Percentiles rank a stretch among this genome's conserved stretches.
Conservation (phyloP, 2,329 filamentous ascomycete genomes). For the Colletotrichum phormii region DNA sequence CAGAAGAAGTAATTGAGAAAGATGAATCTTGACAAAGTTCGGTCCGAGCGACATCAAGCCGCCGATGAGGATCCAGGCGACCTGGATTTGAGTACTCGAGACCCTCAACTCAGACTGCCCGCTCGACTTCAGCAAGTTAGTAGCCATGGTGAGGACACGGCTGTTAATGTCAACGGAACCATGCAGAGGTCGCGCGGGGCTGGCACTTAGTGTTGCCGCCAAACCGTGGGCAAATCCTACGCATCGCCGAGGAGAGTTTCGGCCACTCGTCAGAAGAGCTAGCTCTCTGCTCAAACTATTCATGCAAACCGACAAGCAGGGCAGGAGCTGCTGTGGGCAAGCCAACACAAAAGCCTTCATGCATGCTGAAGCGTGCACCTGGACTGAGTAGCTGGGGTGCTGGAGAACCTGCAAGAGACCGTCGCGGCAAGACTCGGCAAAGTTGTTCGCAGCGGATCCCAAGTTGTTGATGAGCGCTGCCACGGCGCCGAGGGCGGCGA, state of each 20-base stretch:
- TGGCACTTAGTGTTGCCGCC: conserved; percentile 90
- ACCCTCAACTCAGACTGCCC: conserved; percentile 90
- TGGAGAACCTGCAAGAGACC: conserved; percentile 89
- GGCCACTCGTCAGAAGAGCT: conserved; percentile 77
- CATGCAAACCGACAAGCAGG: conserved; percentile 94
- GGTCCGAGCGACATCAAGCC: conserved; percentile 96
- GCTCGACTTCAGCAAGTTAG: conserved; percentile 90
- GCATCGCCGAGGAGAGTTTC: conserved; percentile 85
- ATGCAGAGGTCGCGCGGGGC: conserved; percentile 87
- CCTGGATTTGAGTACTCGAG: conserved; percentile 94
- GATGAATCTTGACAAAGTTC: conserved; percentile 98
- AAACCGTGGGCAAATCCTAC: conserved; percentile 93
- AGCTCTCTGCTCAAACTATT: conserved; percentile 93
- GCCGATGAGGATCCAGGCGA: conserved; percentile 97
- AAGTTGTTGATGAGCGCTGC: conserved; percentile 82
- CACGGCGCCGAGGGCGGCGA: conserved; percentile 82
- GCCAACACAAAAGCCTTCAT: conserved; percentile 89
- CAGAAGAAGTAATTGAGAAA: conserved; percentile 90
- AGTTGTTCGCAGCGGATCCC: conserved; percentile 81
- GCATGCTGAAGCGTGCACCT: conserved; percentile 88
- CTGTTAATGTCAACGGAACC: conserved; percentile 97
- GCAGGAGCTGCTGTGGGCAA: conserved; percentile 90
- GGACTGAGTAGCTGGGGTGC: conserved; percentile 96
- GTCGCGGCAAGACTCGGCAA: conserved; percentile 88
- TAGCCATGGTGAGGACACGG: conserved; percentile 89